These are phyloP conservation scores for Candida ortonii DNA, from an alignment of 805 yeast species.

Conservation along the genomic window DNA sequence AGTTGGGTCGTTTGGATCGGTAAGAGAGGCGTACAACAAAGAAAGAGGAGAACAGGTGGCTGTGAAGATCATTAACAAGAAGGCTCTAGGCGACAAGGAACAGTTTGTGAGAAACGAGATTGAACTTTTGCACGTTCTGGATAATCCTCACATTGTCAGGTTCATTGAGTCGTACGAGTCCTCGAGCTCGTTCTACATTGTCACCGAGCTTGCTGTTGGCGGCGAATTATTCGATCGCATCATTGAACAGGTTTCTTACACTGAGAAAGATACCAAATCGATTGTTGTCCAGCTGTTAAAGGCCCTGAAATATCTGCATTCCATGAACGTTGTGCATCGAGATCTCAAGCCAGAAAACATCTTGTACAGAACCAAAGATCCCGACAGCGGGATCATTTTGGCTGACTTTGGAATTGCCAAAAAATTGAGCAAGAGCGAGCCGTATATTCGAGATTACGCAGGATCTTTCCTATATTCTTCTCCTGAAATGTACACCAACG, in stretches of 20 bases:
- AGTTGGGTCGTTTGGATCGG: constrained; percentile 89
- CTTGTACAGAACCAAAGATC: constrained; percentile 53
- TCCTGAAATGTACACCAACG: constrained; percentile 72
- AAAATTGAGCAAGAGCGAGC: constrained; percentile 35
- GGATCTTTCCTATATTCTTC: constrained; percentile 95
- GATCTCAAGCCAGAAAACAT: constrained; percentile 75
- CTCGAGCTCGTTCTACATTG: constrained; percentile 80
- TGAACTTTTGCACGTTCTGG: constrained; percentile 54
- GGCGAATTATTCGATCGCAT: constrained; percentile 91
- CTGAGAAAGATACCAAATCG: constrained; percentile 76
- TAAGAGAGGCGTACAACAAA: constrained; percentile 55
- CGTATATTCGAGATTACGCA: constrained; percentile 17
- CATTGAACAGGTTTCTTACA: constrained; percentile 67
- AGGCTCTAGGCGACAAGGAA: constrained; percentile 65
- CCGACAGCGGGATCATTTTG: constrained; percentile 61
- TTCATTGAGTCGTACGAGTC: constrained; percentile 87
- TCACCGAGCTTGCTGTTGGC: constrained; percentile 87
- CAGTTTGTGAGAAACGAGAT: constrained; percentile 75
- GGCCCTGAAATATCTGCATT: constrained; percentile 74
- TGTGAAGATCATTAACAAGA: constrained; percentile 75
- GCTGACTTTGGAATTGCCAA: constrained; percentile 95
- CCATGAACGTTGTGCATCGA: constrained; percentile 65
- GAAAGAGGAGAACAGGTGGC: constrained; percentile 68
- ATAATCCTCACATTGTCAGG: constrained; percentile 78
- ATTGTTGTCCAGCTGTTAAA: constrained; percentile 67